phyloP scores from a whole-genome alignment of 257 asterid genomes.

The Henckelia pumila region DNA sequence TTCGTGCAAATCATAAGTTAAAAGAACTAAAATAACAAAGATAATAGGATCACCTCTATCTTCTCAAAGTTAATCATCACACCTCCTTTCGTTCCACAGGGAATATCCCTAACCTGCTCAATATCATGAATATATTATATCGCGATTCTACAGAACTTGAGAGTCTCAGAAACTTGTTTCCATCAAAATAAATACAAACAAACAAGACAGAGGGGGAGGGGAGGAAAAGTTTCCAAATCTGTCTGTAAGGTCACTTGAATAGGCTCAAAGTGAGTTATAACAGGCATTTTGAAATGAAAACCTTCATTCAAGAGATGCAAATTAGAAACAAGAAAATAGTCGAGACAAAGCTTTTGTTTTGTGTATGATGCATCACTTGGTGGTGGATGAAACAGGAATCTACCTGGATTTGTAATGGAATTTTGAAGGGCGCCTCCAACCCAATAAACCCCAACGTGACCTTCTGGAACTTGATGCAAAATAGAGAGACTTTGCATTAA shows the following conservation, averaged over 20 bases:
- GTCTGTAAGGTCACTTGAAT: constrained; percentile 99
- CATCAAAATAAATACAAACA: neutral
- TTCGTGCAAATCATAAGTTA: constrained; percentile 11
- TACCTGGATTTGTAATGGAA: constrained; percentile 82
- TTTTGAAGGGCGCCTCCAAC: constrained; percentile 97
- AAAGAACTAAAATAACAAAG: constrained; percentile 12
- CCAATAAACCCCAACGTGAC: constrained; percentile 98
- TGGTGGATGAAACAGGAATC: constrained; percentile 1
- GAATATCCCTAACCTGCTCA: constrained; percentile 92
- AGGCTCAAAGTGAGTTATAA: constrained; percentile 90
- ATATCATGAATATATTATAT: constrained; percentile 17
- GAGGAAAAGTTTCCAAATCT: constrained; percentile 61
- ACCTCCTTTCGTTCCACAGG: constrained; percentile 99
- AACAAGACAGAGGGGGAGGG: constrained; percentile 4
- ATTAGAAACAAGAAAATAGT: constrained; percentile 9
- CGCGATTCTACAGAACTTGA: neutral
- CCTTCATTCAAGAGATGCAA: constrained; percentile 49
- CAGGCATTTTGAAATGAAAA: constrained; percentile 83
- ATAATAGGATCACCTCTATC: constrained; percentile 62
- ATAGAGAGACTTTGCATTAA: constrained; percentile 48
- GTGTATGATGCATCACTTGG: constrained; percentile 5
- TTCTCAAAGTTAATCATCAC: constrained; percentile 93
- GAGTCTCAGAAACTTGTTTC: constrained; percentile 8
- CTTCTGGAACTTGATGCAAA: constrained; percentile 99
- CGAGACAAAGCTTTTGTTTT: neutral